Conservation (phyloP, 495 filamentous ascomycete species). For the Niebla homalea region DNA sequence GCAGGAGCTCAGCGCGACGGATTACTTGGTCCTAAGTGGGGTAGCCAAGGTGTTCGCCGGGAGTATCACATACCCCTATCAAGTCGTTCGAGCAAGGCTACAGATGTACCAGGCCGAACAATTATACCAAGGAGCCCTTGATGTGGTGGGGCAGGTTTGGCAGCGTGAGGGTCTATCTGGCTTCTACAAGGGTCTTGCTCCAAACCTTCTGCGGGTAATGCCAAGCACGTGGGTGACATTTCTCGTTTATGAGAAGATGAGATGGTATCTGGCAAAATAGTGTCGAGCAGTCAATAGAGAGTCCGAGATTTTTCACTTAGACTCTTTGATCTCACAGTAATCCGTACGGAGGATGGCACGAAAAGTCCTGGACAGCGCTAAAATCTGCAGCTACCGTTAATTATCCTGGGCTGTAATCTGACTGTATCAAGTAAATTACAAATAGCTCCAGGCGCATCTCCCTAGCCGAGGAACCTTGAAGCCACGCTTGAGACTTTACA, state of each 20-base stretch:
- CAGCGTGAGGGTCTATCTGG: constrained; percentile 62
- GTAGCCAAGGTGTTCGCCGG: constrained; percentile 81
- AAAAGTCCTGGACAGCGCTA: too few relatives aligned
- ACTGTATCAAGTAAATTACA: too few relatives aligned
- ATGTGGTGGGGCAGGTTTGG: constrained; percentile 65
- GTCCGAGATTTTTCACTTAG: too few relatives aligned
- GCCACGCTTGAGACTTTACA: too few relatives aligned
- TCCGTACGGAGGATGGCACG: too few relatives aligned
- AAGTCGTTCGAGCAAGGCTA: constrained; percentile 73
- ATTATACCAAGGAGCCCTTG: constrained; percentile 53
- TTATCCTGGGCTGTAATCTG: too few relatives aligned
- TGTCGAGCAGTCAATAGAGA: too few relatives aligned
- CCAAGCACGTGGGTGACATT: constrained; percentile 98
- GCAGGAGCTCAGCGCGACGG: constrained; percentile 51
- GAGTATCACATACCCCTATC: constrained; percentile 81
- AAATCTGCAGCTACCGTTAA: too few relatives aligned
- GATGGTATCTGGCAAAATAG: constrained; percentile 21
- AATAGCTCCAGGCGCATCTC: too few relatives aligned
- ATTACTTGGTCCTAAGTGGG: constrained; percentile 64
- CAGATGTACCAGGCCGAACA: constrained; percentile 73
- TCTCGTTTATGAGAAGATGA: constrained; percentile 90
- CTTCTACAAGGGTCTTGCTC: constrained; percentile 86
- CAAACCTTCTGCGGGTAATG: constrained; percentile 76
- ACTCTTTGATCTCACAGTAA: too few relatives aligned
- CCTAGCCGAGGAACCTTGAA: too few relatives aligned